Evolutionary conservation across 164 flowering plant species (phyloP).

Genomic region (Magnolia officinalis): DNA sequence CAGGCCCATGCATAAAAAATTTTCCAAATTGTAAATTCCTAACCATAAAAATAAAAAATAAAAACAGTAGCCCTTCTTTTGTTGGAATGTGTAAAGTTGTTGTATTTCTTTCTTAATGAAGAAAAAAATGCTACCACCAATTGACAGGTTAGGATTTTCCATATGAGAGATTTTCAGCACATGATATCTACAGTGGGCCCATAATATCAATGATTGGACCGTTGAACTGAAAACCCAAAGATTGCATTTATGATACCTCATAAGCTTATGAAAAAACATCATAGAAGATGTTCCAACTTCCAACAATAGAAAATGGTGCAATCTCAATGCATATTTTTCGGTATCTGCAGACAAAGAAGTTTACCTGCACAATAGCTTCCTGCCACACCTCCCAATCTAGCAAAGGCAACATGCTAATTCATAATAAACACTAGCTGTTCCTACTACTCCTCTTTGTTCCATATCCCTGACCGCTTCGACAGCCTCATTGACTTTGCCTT

Average conservation of each 20-base stretch:
- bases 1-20: background rate
- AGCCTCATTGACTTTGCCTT: slow-evolving; percentile 81
- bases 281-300: background rate
- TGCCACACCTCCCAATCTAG: slow-evolving; percentile 75
- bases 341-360: background rate
- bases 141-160: background rate
- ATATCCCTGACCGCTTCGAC: slow-evolving; percentile 72
- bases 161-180: too few species aligned
- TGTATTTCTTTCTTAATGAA: background rate
- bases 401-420: slow-evolving; percentile 96
- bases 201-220: too few species aligned
- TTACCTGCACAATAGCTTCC: slow-evolving; percentile 78
- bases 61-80: background rate
- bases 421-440: slow-evolving; percentile 71
- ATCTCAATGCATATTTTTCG: background rate
- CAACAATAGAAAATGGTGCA: background rate
- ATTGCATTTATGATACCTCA: background rate
- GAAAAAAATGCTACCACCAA: background rate
- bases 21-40: background rate
- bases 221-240: background rate
- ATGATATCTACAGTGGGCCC: background rate
- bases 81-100: background rate
- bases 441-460: slow-evolving; percentile 81
- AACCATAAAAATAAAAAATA: too few species aligned
- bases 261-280: background rate